Evolutionary conservation across 306 rosid species (phyloP).

Genomic region (Trichosanthes truncata): DNA sequence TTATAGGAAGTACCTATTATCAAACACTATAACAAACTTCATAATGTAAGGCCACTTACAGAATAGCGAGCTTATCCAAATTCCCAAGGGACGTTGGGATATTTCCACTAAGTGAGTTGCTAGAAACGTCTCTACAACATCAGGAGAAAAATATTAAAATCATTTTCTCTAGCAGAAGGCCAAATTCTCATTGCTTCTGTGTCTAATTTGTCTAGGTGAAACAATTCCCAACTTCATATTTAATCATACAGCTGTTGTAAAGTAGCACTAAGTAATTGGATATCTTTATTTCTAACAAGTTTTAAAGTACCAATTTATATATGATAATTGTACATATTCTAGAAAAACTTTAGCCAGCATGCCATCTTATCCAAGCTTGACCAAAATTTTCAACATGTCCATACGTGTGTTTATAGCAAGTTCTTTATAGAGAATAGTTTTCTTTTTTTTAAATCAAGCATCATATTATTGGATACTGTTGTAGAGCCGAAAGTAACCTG

Average conservation of each 20-base stretch:
- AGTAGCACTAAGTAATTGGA: neutral
- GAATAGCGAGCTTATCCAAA: conserved; percentile 46
- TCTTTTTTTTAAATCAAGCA: neutral
- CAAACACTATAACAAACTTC: neutral
- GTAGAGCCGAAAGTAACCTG: neutral
- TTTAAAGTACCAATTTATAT: neutral
- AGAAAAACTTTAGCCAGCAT: neutral
- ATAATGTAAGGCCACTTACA: conserved; percentile 46
- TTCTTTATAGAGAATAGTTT: neutral
- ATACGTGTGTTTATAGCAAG: neutral
- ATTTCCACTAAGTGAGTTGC: conserved; percentile 77
- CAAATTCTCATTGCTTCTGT: neutral
- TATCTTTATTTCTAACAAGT: neutral
- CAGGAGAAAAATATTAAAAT: neutral
- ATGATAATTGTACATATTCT: neutral
- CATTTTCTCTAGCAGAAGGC: neutral
- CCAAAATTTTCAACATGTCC: neutral
- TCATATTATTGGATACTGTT: neutral
- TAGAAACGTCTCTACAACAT: conserved; percentile 76
- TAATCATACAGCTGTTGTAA: neutral
- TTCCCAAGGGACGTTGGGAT: conserved; percentile 73
- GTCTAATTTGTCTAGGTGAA: neutral
- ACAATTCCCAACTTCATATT: neutral
- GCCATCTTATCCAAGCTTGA: neutral
- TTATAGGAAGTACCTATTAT: neutral